Percentiles rank a stretch among this genome's conserved stretches.
Conservation (phyloP, 805 yeast species). For the Candida germanica region DNA sequence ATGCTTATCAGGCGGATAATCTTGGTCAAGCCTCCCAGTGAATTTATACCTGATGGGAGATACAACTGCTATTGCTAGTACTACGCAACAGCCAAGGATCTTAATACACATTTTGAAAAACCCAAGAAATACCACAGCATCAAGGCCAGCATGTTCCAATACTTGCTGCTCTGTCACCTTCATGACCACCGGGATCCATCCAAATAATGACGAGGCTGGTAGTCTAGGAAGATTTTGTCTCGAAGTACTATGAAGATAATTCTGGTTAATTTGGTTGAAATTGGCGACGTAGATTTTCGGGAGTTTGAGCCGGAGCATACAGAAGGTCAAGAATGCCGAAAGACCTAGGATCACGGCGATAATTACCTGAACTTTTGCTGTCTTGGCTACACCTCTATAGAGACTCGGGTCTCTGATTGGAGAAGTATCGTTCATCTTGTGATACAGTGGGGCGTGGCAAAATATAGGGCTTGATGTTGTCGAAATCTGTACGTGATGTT, state of each 20-base stretch:
- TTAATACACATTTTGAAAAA: constrained; percentile 87
- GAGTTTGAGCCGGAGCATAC: constrained; percentile 66
- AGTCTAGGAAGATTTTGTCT: constrained; percentile 56
- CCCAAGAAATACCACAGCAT: constrained; percentile 87
- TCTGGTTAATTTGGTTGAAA: constrained; percentile 43
- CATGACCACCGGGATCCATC: constrained; percentile 75
- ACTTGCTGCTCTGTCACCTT: constrained; percentile 70
- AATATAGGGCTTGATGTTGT: too few species aligned
- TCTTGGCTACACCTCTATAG: constrained; percentile 36
- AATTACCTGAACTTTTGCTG: constrained; percentile 73
- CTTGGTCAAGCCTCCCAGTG: constrained; percentile 57
- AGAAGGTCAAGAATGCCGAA: constrained; percentile 65
- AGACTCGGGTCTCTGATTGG: constrained; percentile 14
- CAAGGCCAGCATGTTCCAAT: constrained; percentile 87
- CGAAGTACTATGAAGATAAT: constrained; percentile 41
- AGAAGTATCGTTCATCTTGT: too few species aligned
- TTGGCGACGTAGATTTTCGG: constrained; percentile 87
- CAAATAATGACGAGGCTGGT: constrained; percentile 56
- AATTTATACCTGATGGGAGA: constrained; percentile 82
- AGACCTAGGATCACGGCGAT: constrained; percentile 69
- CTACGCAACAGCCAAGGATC: constrained; percentile 57
- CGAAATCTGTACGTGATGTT: too few species aligned
- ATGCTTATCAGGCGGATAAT: constrained; percentile 21
- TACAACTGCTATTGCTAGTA: constrained; percentile 70
- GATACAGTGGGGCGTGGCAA: too few species aligned